Conservation (phyloP, 2,329 filamentous ascomycete genomes). For the Beauveria scarabaeidicola region DNA sequence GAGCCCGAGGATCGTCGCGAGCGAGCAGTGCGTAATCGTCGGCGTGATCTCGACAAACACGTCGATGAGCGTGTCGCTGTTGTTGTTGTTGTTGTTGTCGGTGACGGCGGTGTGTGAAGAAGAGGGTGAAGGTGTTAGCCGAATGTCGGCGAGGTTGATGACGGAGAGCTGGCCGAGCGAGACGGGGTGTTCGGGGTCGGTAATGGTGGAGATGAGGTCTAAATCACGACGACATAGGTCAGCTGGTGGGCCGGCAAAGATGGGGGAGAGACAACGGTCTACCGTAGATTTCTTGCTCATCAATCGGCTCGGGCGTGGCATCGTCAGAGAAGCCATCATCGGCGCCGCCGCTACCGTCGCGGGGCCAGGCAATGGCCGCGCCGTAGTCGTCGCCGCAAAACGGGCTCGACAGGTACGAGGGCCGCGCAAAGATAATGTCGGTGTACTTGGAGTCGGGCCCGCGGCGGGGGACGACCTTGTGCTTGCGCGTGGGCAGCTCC, state of each 20-base stretch:
- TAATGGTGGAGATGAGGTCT: constrained; percentile 93
- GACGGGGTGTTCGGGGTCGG: constrained; percentile 91
- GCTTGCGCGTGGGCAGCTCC: constrained; percentile 73
- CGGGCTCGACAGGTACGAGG: constrained; percentile 33
- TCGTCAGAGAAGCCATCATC: constrained; percentile 48
- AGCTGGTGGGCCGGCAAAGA: not conserved
- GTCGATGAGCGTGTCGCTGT: constrained; percentile 48
- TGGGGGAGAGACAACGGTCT: not conserved
- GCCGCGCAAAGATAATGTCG: constrained; percentile 37
- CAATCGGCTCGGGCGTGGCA: constrained; percentile 69
- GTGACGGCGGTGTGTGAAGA: constrained; percentile 27
- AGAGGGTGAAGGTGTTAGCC: constrained; percentile 46
- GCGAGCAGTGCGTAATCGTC: constrained; percentile 92
- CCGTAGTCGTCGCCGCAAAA: constrained; percentile 25
- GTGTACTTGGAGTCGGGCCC: constrained; percentile 41
- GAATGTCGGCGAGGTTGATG: constrained; percentile 91
- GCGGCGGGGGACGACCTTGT: constrained; percentile 36
- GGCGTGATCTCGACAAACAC: constrained; percentile 88
- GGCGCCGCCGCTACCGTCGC: constrained; percentile 28
- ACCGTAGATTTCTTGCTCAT: constrained; percentile 86
- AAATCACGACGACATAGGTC: no score
- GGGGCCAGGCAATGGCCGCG: constrained; percentile 20
- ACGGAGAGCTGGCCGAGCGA: constrained; percentile 89
- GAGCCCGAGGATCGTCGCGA: constrained; percentile 92
- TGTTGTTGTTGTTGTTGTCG: constrained; percentile 16